Evolutionary conservation across 495 filamentous ascomycete genomes (phyloP), one percentile per base, ranked within the genome.

Genomic region (Penicillium samsonianum): DNA sequence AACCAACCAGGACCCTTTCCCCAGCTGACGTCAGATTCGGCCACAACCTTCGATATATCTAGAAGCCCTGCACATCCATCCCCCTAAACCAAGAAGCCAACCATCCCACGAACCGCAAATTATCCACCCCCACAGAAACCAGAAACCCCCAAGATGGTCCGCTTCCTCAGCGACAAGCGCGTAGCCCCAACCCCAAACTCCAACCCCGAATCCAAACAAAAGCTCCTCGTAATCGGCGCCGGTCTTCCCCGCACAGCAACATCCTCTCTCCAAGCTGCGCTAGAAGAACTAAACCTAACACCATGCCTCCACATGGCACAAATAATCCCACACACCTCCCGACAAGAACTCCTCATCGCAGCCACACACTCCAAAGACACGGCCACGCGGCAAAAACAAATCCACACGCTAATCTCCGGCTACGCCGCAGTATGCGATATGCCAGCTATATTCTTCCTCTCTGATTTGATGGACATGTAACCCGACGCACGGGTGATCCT

Each of bases 281-380:
- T 61, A 20, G 59, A 61, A 42, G 25, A 53, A 14, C 49, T 62
- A 8, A 50, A 55, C 19, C 53, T 43, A n/a, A 30, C 47, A 0
- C 50, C 54, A 22, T 62, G 59, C 26, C 43, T 62, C 5, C 54
- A 61, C 22, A 61, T 61, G 59, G 59, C 54, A 7, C 59, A 61
- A 12, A 51, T 61, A 6, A 61, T 61, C 35, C 59, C 59, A 8
- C 54, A 61, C 11, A 17, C 59, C 0, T 35, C 53, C 4, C 31
- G 59, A 6, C 46, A 50, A 43, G 19, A 61, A 5, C 43, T 52
- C 3, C 43, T 61, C n/a, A 45, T 61, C 2, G 43, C 49, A 11
- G 51, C 58, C 9, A 22, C 50, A 9, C 51, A 20, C 5, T 30
- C 50, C 42, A 46, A 20, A 16, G 45, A 60, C 7, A 45, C 16